These are phyloP conservation scores for Talaromyces sp. DNA, from an alignment of 2,329 filamentous ascomycete genomes.

Conservation along the genomic window DNA sequence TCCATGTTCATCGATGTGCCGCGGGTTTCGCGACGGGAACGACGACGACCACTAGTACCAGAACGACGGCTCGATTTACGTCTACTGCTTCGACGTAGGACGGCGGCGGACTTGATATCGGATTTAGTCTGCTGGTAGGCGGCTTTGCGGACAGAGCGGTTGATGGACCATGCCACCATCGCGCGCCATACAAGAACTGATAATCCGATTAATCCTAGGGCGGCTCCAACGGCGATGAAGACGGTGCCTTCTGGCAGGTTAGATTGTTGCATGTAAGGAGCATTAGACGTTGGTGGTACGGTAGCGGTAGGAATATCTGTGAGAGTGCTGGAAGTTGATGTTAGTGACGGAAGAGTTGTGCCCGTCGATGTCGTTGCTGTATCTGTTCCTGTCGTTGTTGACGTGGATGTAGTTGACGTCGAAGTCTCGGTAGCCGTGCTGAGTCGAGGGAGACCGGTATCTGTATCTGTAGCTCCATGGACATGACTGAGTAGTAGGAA, in stretches of 20 bases:
- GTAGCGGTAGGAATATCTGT: slow-evolving; percentile 62
- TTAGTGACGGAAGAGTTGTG: slow-evolving; percentile 38
- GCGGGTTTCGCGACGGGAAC: slow-evolving; percentile 21
- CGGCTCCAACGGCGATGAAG: slow-evolving; percentile 90
- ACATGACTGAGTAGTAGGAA: slow-evolving; percentile 7
- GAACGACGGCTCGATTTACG: slow-evolving; percentile 33
- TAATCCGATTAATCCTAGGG: slow-evolving; percentile 76
- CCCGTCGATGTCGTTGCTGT: slow-evolving; percentile 20
- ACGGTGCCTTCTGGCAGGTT: slow-evolving; percentile 85
- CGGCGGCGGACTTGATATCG: slow-evolving; percentile 69
- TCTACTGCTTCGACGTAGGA: slow-evolving; percentile 40
- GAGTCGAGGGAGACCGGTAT: slow-evolving; percentile 15
- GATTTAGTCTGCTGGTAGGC: slow-evolving; percentile 69
- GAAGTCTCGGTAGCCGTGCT: slow-evolving; percentile 3
- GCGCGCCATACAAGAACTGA: slow-evolving; percentile 85
- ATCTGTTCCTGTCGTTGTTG: slow-evolving; percentile 31
- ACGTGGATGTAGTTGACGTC: slow-evolving; percentile 42
- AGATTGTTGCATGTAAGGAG: slow-evolving; percentile 89
- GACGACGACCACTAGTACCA: slow-evolving; percentile 19
- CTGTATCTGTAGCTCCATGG: slow-evolving; percentile 11
- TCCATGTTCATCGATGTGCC: slow-evolving; percentile 54
- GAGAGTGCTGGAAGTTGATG: slow-evolving; percentile 57
- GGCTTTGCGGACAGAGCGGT: slow-evolving; percentile 83
- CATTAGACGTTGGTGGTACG: slow-evolving; percentile 77
- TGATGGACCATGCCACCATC: slow-evolving; percentile 83